A percentile compares a stretch with the other conserved stretches of the same genome.
These are phyloP conservation scores for Meredithiella fracta DNA, from an alignment of 2,329 filamentous ascomycete genomes.

Conservation along the genomic window DNA sequence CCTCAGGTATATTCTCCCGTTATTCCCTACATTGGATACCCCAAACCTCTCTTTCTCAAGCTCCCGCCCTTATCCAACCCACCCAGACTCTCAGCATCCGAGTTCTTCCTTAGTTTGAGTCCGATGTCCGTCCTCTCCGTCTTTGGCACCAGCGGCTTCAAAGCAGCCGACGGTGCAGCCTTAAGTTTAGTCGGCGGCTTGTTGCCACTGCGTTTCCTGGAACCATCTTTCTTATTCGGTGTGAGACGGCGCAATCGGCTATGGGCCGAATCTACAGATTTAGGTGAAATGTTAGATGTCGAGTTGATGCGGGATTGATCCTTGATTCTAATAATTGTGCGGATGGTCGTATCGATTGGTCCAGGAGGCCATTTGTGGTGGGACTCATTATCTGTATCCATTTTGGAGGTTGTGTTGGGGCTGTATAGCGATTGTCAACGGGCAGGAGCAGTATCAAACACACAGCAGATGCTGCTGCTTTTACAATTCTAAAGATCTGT, in stretches of 20 bases:
- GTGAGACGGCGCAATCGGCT: conserved; percentile 9
- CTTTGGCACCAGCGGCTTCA: conserved; percentile 15
- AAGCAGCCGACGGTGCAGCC: conserved; percentile 11
- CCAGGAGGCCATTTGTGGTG: neutral
- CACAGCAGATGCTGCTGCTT: no score
- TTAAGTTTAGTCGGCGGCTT: conserved; percentile 11
- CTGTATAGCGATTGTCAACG: no score
- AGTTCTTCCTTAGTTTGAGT: conserved; percentile 31
- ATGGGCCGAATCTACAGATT: conserved; percentile 11
- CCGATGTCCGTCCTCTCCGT: conserved; percentile 24
- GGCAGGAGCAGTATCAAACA: no score
- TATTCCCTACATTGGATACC: conserved; percentile 68
- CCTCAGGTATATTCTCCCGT: conserved; percentile 69
- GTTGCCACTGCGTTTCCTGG: neutral
- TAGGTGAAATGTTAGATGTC: conserved; percentile 4
- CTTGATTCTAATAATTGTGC: conserved; percentile 8
- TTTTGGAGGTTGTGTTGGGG: no score
- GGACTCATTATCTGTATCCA: no score
- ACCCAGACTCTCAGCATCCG: conserved; percentile 38
- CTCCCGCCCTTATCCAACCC: conserved; percentile 43
- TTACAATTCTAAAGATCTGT: no score
- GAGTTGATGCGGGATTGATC: conserved; percentile 1
- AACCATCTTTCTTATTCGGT: conserved; percentile 1
- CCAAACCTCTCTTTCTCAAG: conserved; percentile 41
- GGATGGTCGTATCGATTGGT: neutral